Conservation (phyloP, 768 basidiomycete genomes). For the Phaeolepiota aurea region DNA sequence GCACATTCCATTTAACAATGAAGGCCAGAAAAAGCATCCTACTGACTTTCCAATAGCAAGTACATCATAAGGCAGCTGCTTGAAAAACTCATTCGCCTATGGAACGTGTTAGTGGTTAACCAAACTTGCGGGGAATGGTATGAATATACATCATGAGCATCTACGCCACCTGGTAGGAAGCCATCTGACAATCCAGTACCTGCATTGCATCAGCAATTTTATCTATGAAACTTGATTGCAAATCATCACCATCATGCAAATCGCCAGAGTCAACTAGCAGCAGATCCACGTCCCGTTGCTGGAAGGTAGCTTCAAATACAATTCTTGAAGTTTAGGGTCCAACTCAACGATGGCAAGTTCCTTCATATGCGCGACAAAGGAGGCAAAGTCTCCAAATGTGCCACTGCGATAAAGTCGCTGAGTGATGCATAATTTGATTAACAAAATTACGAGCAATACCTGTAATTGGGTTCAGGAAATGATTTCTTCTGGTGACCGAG, state of each 20-base stretch:
- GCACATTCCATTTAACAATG: neutral
- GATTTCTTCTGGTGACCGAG: conserved; percentile 74
- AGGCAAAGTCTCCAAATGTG: conserved; percentile 70
- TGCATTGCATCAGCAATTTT: conserved; percentile 14
- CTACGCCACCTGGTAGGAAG: conserved; percentile 58
- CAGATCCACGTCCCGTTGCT: conserved; percentile 72
- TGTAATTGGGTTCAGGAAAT: conserved; percentile 71
- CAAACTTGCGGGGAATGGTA: neutral
- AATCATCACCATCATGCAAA: conserved; percentile 53
- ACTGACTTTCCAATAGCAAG: conserved; percentile 79
- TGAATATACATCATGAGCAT: conserved; percentile 56
- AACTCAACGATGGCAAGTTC: conserved; percentile 45
- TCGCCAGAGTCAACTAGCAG: conserved; percentile 80
- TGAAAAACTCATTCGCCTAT: conserved; percentile 70
- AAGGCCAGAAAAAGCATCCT: neutral
- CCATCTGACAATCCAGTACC: conserved; percentile 77
- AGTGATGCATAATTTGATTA: no score
- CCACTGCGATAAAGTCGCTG: conserved; percentile 25
- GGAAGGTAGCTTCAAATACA: no score
- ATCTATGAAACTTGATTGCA: neutral
- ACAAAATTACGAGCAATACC: no score
- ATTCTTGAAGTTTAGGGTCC: no score
- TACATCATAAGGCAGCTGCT: conserved; percentile 70
- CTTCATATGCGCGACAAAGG: conserved; percentile 84
- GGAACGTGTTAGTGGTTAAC: neutral